Evolutionary conservation across 2,329 filamentous ascomycete species (phyloP).

Genomic region (Alternaria novae-zelandiae): DNA sequence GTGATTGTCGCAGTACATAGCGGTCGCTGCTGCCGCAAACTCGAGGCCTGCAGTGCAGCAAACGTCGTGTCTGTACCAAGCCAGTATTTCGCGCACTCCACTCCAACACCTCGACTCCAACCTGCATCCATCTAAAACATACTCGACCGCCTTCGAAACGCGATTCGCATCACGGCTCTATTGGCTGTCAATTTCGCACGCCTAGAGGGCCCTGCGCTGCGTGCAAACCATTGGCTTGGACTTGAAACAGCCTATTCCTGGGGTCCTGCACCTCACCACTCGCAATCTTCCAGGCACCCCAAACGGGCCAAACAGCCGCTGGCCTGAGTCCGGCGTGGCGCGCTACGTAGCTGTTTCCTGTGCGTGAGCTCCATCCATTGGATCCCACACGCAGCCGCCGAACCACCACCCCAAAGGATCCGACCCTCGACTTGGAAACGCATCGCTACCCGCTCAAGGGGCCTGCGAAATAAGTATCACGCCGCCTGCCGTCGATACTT

Average conservation of each 20-base stretch:
- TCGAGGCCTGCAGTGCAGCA: slow-evolving; percentile 15
- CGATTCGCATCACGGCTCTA: slow-evolving; percentile 27
- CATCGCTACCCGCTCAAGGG: slow-evolving; percentile 22
- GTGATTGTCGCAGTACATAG: slow-evolving; percentile 26
- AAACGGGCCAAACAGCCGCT: slow-evolving; percentile 45
- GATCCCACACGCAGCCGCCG: slow-evolving; percentile 32
- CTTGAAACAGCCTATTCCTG: slow-evolving; percentile 48
- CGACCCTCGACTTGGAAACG: slow-evolving; percentile 23
- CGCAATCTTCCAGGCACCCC: slow-evolving; percentile 33
- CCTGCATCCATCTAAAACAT: slow-evolving; percentile 41
- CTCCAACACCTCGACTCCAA: slow-evolving; percentile 2
- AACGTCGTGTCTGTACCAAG: slow-evolving; percentile 13
- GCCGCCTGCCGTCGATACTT: slow-evolving; percentile 33
- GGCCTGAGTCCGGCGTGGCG: slow-evolving; percentile 35
- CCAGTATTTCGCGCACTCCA: slow-evolving; percentile 5
- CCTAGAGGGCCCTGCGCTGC: slow-evolving; percentile 29
- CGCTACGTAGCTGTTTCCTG: slow-evolving; percentile 33
- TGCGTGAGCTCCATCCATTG: slow-evolving; percentile 33
- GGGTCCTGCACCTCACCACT: slow-evolving; percentile 33
- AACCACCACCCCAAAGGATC: slow-evolving; percentile 32
- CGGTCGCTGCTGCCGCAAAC: slow-evolving; percentile 18
- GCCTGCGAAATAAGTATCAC: slow-evolving; percentile 40
- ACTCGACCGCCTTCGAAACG: slow-evolving; percentile 40
- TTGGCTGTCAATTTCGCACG: slow-evolving; percentile 42
- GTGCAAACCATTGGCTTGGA: slow-evolving; percentile 37